Base-by-base conservation (phyloP, 2,329 filamentous ascomycete genomes). In the Tolypocladium tropicale region DNA sequence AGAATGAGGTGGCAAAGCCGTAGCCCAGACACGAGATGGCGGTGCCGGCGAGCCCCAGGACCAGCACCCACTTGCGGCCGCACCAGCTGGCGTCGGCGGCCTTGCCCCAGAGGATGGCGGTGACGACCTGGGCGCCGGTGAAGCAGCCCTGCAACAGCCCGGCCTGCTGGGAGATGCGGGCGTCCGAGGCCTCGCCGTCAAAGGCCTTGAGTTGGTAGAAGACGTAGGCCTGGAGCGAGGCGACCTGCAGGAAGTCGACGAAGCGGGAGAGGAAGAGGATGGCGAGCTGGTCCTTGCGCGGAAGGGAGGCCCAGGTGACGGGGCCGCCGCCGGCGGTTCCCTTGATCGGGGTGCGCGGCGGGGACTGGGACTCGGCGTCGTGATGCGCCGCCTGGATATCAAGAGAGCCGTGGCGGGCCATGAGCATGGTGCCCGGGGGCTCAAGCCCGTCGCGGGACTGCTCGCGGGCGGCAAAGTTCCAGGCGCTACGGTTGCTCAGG, bases 201-300 rank as follows among this genome's bases (percentile, higher is more conserved):
- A 95, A 93, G 57, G 86, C 93, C 62, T 83, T 84, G n/a, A 96
- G 80, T 69, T 94, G 89, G 70, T 93, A 95, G 72, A 90, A 95
- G 76, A 95, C 84, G 70, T 95, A 95, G 2, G 88, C 81, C 70
- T 88, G 46, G 18, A 91, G 70, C 14, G 85, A 89, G 1, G 88
- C 91, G 66, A 94, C 88, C 0, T 89, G 88, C 37, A 95, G 74
- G 4, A 90, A 90, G 67, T 95, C 91, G 12, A 88, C 90, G 25
- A 95, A 75, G 32, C 91, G 83, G 10, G 90, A 86, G 49, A 95
- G 73, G 0, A 87, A 90, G 53, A 95, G 78, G 56, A 95, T 85
- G 33, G 86, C 73, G 23, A 95, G 78, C 70, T 95, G 90, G 50
- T 82, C 78, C 70, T 91, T 95, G 57, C 82, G 79, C 0, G 91